Evolutionary conservation across 1,284 basidiomycete genomes (phyloP), one percentile per base, ranked within the genome.

Genomic region (Vanrija humicola): DNA sequence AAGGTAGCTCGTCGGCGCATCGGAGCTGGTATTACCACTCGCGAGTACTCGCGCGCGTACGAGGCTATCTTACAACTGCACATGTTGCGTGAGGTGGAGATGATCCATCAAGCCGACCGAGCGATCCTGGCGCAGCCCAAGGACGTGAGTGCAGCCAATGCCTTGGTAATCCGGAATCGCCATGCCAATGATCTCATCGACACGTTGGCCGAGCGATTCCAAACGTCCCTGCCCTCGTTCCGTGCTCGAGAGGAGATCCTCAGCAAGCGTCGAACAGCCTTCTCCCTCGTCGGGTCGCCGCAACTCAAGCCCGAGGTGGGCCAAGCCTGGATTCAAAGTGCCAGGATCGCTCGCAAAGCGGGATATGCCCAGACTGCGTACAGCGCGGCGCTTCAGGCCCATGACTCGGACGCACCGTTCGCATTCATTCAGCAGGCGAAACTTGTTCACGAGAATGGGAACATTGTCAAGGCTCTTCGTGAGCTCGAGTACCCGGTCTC

Each of bases 321-420:
- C 2, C 82, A 83, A 49, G 85, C 90, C 1, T 99, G 96, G 96
- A 83, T 98, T 15, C 81, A 85, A 18, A 97, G 90, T 54, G 88
- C 94, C 16, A 98, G 96, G 72, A 93, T 94, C 57, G 95, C 96
- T 14, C 82, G 96, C 48, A 97, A 96, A 70, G 90, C 93, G 0
- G 89, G 90, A 0, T 95, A 98, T 73, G 87, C 85, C 79, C 96
- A 98, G 78, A 97, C 95, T 0, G 93, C 96, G 3, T 99, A 98
- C 72, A 97, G 90, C 67, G 94, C 96, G 1, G 86, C 91, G 52
- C 81, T 99, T 0, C 96, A 98, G 75, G 91, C 93, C 0, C 83
- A 86, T 54, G 87, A 92, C 68, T 83, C 81, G 61, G 81, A 85
- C 34, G 83, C 86, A 0, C 83, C 84, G 0, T 92, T 89, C 67